Base-by-base conservation (phyloP, 1,284 basidiomycete genomes). In the Austroboletus novae-zelandiae region DNA sequence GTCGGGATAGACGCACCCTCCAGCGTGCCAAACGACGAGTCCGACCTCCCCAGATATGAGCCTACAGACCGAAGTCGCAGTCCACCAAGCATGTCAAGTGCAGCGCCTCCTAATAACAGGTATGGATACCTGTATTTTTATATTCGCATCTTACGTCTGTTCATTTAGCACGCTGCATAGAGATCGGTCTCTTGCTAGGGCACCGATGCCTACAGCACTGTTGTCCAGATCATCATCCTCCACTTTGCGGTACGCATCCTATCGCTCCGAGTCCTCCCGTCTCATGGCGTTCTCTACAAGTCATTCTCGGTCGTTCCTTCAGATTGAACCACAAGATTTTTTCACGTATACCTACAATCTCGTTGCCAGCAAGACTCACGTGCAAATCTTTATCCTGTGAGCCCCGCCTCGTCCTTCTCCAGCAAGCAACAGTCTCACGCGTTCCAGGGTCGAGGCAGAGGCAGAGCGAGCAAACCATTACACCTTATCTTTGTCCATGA, bases 401-500 rank as follows among this genome's bases (percentile, higher is more conserved):
- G 67, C 36, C 32, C 41, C 9, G 8, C 40, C 13, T 37, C 17
- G 9, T 32, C 39, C 29, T 36, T 35, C 3, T n/a, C 4, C 17
- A 29, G 31, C 20, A 1, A 5, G 9, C 18, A 44, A 17, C 20
- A 23, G 20, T 23, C 36, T 54, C 41, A 66, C 39, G 2, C 8
- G 9, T 37, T 30, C 37, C 56, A 83, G 81, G 27, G 78, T 83
- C 30, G 80, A 83, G 59, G 71, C 79, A 20, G 63, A 65, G 40
- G 60, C 70, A 30, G 77, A 75, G 8, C 67, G 65, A 54, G 70
- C 74, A 41, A 62, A 65, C 41, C 59, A 76, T 54, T 80, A 77
- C 58, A 71, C 67, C 8, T 78, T 84, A 47, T 72, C 72, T 17
- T 64, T 84, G 5, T 75, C 77, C n/a, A 62, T 81, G 55, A 77